These are phyloP conservation scores for Spizellomyces punctatus DNA, from an alignment of 192 early-diverging fungal genomes.

Conservation along the genomic window DNA sequence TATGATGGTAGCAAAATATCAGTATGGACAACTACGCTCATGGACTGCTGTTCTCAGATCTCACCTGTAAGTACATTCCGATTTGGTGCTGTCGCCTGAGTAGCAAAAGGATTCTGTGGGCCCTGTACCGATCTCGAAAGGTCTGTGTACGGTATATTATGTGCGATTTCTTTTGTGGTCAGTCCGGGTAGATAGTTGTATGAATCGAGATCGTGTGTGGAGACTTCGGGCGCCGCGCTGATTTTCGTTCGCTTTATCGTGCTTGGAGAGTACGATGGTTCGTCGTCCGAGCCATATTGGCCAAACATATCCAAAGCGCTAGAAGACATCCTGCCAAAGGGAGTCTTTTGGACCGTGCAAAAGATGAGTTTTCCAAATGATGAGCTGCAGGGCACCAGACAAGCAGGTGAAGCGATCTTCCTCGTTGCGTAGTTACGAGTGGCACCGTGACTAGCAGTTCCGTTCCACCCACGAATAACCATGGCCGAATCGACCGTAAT, in stretches of 20 bases:
- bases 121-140: conserved; percentile 42
- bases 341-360: no score
- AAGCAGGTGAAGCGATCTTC: no score
- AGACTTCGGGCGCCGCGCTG: conserved; percentile 42
- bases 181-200: conserved; percentile 39
- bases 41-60: background rate
- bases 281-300: conserved; percentile 28
- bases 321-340: no score
- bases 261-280: background rate
- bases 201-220: conserved; percentile 39
- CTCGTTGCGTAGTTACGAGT: no score
- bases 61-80: conserved; percentile 48
- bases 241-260: conserved; percentile 23
- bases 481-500: no score
- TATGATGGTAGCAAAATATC: conserved; percentile 10
- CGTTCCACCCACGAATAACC: no score
- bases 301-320: background rate
- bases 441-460: no score
- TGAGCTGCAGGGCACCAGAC: no score
- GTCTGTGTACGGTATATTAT: conserved; percentile 53
- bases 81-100: conserved; percentile 27
- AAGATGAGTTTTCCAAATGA: no score
- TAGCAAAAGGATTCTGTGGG: conserved; percentile 49
- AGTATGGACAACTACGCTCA: background rate
- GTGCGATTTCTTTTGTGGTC: conserved; percentile 50